Evolutionary conservation across 2,329 filamentous ascomycete species (phyloP).

Genomic region (Paradendryphiella salina): DNA sequence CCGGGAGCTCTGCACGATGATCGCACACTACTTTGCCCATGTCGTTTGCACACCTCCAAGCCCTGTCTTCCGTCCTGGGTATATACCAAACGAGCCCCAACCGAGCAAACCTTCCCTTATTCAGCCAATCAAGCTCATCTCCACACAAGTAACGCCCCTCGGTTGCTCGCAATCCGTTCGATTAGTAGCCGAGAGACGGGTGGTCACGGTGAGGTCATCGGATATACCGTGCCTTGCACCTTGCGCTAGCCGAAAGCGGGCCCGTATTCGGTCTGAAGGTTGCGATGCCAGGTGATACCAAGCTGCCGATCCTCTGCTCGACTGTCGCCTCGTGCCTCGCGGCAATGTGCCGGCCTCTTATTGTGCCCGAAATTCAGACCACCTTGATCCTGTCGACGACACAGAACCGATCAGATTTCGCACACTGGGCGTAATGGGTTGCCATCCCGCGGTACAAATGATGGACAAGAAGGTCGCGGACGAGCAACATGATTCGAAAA

Average conservation of each 20-base stretch:
- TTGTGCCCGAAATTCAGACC: not conserved
- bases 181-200: not conserved
- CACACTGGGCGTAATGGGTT: not conserved
- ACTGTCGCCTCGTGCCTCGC: not conserved
- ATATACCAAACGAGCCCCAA: conserved; percentile 5
- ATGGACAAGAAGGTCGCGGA: conserved; percentile 1
- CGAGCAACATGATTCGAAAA: conserved; percentile 5
- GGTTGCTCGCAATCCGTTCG: not conserved
- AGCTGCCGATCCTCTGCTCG: not conserved
- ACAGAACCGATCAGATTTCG: not conserved
- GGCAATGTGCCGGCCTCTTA: not conserved
- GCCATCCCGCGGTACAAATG: conserved; percentile 6
- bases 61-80: conserved; percentile 3
- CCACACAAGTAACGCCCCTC: not conserved
- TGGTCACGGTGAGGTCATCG: conserved; percentile 14
- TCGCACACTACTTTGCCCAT: conserved; percentile 5
- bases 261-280: not conserved
- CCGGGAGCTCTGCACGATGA: conserved; percentile 12
- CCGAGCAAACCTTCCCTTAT: conserved; percentile 4
- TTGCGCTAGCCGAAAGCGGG: conserved; percentile 1
- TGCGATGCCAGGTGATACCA: conserved; percentile 3
- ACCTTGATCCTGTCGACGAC: not conserved
- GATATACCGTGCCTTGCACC: conserved; percentile 4
- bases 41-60: conserved; percentile 11
- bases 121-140: conserved; percentile 5